Base-by-base conservation (phyloP, 2,329 filamentous ascomycete species). In the Colletotrichum theobromicola region DNA sequence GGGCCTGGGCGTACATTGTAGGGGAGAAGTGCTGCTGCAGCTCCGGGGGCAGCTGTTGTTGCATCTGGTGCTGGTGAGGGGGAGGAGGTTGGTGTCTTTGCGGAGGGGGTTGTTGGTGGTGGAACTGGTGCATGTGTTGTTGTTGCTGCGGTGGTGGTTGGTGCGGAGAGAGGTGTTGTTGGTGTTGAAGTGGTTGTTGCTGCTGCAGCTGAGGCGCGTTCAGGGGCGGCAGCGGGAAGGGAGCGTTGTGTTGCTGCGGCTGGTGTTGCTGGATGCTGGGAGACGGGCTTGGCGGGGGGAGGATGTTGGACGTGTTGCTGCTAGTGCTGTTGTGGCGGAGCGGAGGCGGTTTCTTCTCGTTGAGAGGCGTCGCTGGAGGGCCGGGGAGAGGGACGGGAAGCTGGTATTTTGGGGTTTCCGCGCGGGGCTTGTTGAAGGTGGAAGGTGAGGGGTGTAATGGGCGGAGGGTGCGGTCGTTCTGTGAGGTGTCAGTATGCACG, bases 381-480 rank as follows among this genome's bases (percentile, higher is more conserved):
- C 72, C 72, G n/a, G 72, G 68, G 2, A 72, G 61, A n/a, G 72
- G 72, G 42, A 62, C 72, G 24, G 72, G 68, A 4, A 72, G 61
- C 5, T 67, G 72, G 12, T 66, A 74, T 42, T 67, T 71, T 10
- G 67, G 66, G 13, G 62, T 60, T 78, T 69, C 21, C 76, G 79
- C 13, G 79, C 61, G 61, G 12, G 69, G 58, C 21, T 80, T 32
- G 78, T 78, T 35, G 76, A 77, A 65, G 79, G 76, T 35, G 75
- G 65, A 66, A 2, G 70, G 53, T 7, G 74, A 70, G 13, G 70
- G 58, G 26, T 76, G 78, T 8, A 79, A 64, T 42, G 78, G 77
- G 7, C 75, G 77, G 13, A 82, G 81, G 2, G 82, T 76, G 15
- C 81, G 79, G 26, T 85, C 83, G 69, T 79, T 83, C 76, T 77